Base-by-base conservation (phyloP, 208 protist genomes). In the Borovskyia barvae region DNA sequence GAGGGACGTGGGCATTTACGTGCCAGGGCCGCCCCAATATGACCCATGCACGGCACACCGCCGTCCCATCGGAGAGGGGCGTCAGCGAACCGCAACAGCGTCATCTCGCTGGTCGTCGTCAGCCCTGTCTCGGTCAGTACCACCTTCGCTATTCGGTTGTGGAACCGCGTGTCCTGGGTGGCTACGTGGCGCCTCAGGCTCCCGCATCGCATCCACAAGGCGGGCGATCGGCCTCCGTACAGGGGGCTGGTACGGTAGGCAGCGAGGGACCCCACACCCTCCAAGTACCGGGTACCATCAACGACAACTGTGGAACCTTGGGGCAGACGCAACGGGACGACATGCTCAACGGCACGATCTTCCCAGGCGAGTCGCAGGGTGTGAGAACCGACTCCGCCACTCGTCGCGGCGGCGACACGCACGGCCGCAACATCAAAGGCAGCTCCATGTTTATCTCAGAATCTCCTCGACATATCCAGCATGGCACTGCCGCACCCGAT, bases 121-220 rank as follows among this genome's bases (percentile, higher is more conserved):
- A 86, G 54, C 80, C 85, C n/a, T 71, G 46, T 2, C 50, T 92
- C 22, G 85, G 85, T 3, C 75, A 88, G 78, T 92, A 92, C 61
- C 68, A 86, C 56, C 55, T 72, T 30, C 72, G 80, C 35, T 88
- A 83, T 71, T 43, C 47, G 30, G 68, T 67, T 29, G 69, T 86
- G 19, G 80, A 92, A 56, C 66, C 71, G 35, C 80, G 85, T n/a
- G 81, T 92, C 15, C 50, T 59, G 6, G 80, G 81, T 24, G 85
- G 85, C 17, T 88, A 88, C 70, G 74, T 92, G 15, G 40, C 66
- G 4, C 76, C 76, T 9, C 65, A 66, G 51, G 32, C 22, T 9
- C 25, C 48, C 24, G 40, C 19, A 11, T 28, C 11, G 25, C 52
- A 48, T 28, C 63, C 8, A 32, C n/a, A 42, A 20, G 46, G 25